phyloP scores from a whole-genome alignment of 768 basidiomycete genomes.

The Suillus decipiens region DNA sequence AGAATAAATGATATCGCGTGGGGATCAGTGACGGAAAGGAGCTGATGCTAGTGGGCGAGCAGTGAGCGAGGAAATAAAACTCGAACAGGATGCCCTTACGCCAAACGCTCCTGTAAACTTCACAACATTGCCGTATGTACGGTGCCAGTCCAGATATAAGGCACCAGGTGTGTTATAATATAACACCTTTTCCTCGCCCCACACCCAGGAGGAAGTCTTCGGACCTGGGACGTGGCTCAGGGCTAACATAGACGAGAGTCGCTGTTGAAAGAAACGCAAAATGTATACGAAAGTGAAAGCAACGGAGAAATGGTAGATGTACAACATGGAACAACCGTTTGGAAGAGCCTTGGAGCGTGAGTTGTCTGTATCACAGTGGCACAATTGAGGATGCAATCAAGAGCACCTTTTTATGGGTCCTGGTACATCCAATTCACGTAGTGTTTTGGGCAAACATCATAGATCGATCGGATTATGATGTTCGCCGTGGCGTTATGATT shows the following conservation, averaged over 20 bases:
- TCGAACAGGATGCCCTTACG: conserved; percentile 35
- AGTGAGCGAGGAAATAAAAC: conserved; percentile 14
- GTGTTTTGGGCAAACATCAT: conserved; percentile 6
- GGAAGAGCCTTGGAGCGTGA: neutral
- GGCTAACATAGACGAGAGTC: conserved; percentile 32
- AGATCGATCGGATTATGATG: conserved; percentile 2
- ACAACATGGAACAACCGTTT: conserved; percentile 15
- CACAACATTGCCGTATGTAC: conserved; percentile 53
- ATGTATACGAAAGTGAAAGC: conserved; percentile 31
- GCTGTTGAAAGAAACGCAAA: conserved; percentile 35
- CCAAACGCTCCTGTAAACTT: conserved; percentile 59
- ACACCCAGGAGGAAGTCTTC: conserved; percentile 46
- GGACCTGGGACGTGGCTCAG: conserved; percentile 57
- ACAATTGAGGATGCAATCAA: conserved; percentile 1
- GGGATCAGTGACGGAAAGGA: conserved; percentile 58
- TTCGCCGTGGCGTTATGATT: conserved; percentile 12
- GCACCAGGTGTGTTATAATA: conserved; percentile 53
- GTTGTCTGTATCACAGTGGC: neutral
- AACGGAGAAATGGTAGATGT: conserved; percentile 13
- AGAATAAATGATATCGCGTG: conserved; percentile 56
- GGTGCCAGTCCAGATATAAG: conserved; percentile 54
- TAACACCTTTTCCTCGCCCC: conserved; percentile 64
- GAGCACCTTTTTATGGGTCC: conserved; percentile 7
- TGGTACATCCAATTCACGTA: neutral
- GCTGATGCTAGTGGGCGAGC: conserved; percentile 48